phyloP scores from a whole-genome alignment of 2,329 filamentous ascomycete genomes.

The Parastagonospora avenae region DNA sequence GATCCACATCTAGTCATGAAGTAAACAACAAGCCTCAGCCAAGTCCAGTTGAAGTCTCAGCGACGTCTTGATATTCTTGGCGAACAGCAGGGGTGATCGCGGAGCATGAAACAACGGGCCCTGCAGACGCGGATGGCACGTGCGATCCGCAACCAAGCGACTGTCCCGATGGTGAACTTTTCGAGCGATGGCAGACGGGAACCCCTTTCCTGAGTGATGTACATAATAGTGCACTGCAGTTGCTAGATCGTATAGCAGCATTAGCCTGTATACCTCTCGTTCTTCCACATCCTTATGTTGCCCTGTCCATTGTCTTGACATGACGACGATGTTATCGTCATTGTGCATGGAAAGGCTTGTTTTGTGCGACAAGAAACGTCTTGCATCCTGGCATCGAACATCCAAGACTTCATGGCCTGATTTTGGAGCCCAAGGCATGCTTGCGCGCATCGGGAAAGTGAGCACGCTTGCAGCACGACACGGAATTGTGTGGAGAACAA shows the following conservation, averaged over 20 bases:
- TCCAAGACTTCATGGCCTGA: conserved; percentile 2
- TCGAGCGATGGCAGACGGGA: no score
- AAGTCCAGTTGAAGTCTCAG: conserved; percentile 30
- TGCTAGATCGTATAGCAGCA: no score
- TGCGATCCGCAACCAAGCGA: neutral
- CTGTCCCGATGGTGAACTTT: no score
- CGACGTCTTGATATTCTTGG: conserved; percentile 21
- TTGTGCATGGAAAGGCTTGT: neutral
- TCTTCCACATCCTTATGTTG: no score
- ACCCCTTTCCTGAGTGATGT: no score
- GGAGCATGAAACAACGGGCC: conserved; percentile 18
- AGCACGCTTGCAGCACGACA: no score
- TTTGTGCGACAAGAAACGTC: neutral
- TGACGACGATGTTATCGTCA: no score
- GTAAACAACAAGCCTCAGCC: conserved; percentile 17
- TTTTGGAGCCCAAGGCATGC: neutral
- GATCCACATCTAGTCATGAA: neutral
- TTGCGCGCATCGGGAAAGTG: neutral
- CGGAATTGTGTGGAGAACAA: no score
- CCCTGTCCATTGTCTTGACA: no score
- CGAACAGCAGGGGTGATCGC: conserved; percentile 8
- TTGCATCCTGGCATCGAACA: neutral
- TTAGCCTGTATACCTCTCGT: no score
- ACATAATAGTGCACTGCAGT: no score
- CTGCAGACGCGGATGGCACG: conserved; percentile 3